These are phyloP conservation scores for Pythium aristosporum DNA, from an alignment of 352 stramenopile species.

Conservation along the genomic window DNA sequence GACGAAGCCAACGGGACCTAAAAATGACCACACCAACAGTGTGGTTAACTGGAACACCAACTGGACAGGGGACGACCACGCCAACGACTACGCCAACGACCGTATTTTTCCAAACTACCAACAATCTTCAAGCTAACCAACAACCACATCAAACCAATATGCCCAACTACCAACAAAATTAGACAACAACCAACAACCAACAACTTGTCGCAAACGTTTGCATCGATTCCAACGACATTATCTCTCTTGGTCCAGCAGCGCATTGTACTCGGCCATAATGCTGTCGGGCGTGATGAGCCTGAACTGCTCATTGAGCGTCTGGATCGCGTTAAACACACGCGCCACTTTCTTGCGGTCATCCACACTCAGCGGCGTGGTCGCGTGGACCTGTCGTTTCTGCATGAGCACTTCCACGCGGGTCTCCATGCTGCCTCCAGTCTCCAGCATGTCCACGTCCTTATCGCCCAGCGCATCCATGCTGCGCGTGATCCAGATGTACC, in stretches of 20 bases:
- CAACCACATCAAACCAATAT: background rate
- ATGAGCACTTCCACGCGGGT: slow-evolving; percentile 89
- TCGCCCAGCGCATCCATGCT: slow-evolving; percentile 54
- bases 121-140: no score
- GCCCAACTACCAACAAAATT: background rate
- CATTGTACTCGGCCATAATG: slow-evolving; percentile 86
- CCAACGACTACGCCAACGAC: no score
- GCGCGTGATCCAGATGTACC: slow-evolving; percentile 94
- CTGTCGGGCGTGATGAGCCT: slow-evolving; percentile 91
- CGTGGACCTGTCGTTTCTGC: slow-evolving; percentile 90
- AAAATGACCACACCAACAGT: no score
- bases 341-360: slow-evolving; percentile 86
- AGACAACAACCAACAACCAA: slow-evolving; percentile 14
- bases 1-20: no score
- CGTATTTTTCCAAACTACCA: no score
- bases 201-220: background rate
- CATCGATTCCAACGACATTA: background rate
- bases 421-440: slow-evolving; percentile 69
- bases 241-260: slow-evolving; percentile 37
- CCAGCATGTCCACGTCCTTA: slow-evolving; percentile 30
- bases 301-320: slow-evolving; percentile 87
- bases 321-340: slow-evolving; percentile 86
- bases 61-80: no score
- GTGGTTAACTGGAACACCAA: no score
- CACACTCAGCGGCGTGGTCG: slow-evolving; percentile 60